Conservation (phyloP, 1,284 basidiomycete genomes). For the Cutaneotrichosporon cavernicola region DNA sequence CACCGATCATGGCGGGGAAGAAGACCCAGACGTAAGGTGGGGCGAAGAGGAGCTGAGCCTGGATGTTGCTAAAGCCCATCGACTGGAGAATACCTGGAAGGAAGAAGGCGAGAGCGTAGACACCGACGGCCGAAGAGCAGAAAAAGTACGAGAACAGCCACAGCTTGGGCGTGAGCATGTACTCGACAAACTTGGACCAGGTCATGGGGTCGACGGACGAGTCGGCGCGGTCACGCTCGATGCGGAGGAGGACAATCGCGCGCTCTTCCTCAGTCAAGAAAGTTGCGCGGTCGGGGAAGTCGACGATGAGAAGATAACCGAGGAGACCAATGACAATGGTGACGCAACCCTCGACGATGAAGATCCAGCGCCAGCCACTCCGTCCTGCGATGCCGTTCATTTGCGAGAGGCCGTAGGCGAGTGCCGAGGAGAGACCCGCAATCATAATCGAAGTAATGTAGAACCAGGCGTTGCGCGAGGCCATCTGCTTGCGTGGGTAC, state of each 20-base stretch:
- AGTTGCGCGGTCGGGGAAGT: constrained; percentile 56
- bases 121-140: constrained; percentile 29
- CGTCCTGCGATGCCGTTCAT: constrained; percentile 11
- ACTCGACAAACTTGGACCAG: constrained; percentile 39
- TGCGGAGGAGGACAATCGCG: constrained; percentile 50
- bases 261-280: constrained; percentile 54
- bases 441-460: constrained; percentile 25
- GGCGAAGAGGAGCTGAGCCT: constrained; percentile 49
- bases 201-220: constrained; percentile 52
- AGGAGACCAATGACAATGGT: constrained; percentile 38
- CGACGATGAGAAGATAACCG: constrained; percentile 39
- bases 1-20: constrained; percentile 47
- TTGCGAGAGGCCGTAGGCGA: constrained; percentile 17
- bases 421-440: constrained; percentile 20
- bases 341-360: constrained; percentile 24
- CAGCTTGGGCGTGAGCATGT: constrained; percentile 51
- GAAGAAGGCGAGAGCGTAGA: constrained; percentile 47
- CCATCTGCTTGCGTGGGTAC: constrained; percentile 56
- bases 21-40: constrained; percentile 52
- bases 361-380: constrained; percentile 22
- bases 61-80: constrained; percentile 30
- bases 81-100: constrained; percentile 39
- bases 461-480: constrained; percentile 33
- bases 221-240: constrained; percentile 55
- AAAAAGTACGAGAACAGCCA: constrained; percentile 55